Evolutionary conservation across 495 filamentous ascomycete genomes (phyloP), one percentile per base, ranked within the genome.

Genomic region (Daldinia vernicosa): DNA sequence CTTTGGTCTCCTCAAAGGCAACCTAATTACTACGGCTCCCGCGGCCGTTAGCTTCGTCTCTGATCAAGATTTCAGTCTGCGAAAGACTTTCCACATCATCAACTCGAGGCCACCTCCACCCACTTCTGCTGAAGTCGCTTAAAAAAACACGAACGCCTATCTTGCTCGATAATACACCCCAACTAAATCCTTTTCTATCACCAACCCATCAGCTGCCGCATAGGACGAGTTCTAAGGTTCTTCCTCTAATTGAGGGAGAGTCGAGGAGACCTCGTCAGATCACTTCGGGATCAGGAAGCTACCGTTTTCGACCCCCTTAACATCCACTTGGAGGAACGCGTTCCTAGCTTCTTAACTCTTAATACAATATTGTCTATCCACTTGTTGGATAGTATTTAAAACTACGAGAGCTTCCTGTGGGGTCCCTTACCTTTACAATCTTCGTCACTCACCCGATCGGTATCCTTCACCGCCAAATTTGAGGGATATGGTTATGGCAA

Each of bases 231-330:
- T 90, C 87, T 89, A 86, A 88, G 90, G 89, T 93, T 95, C 94
- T 98, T 96, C 94, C 93, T 94, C 94, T 95, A 83, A 82, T 80
- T 71, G 92, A 90, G 93, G 93, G 92, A 94, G 93, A 92, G 91
- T 95, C 92, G 89, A 89, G 89, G 88, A 91, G 90, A 87, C 90
- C 89, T 90, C 87, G 90, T 89, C 90, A 90, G 89, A 88, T 90
- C 88, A 87, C 87, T 84, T 84, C 89, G 84, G 92, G 90, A 88
- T 90, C 90, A 85, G 92, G 81, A 79, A 81, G 80, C 77, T 85
- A 93, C 83, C 88, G 87, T 80, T 95, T 91, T 88, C 90, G 90
- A 86, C 94, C 94, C 84, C 94, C 94, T 78, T 98, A 97, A 92
- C 81, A 88, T 72, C 71, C 37, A 66, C 63, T 76, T 63, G 68